Evolutionary conservation across 164 flowering plant genomes (phyloP).

Genomic region (Cinnamomum micranthum): DNA sequence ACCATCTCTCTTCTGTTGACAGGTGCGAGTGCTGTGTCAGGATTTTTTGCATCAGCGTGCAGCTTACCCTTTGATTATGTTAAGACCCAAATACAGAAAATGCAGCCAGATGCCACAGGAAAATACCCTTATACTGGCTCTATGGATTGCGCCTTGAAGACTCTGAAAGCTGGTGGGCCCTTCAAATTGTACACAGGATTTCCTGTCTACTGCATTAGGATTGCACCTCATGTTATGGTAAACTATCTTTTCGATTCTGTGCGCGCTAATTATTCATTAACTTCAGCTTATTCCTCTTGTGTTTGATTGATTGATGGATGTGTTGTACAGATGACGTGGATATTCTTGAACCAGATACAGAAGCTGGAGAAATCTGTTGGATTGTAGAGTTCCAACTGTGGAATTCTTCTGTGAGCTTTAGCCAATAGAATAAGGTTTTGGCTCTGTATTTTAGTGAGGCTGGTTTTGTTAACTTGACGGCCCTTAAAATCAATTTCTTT

Average conservation of each 20-base stretch:
- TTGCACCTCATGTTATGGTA: conserved; percentile 99
- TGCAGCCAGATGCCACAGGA: conserved; percentile 30
- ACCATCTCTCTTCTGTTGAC: conserved; percentile 4
- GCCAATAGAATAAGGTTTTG: conserved; percentile 8
- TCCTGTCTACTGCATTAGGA: conserved; percentile 90
- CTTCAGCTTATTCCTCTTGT: neutral
- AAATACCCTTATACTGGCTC: conserved; percentile 29
- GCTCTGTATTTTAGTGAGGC: conserved; percentile 9
- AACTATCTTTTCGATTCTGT: conserved; percentile 8
- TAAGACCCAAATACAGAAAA: conserved; percentile 29
- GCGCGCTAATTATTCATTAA: neutral
- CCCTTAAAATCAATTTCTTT: neutral
- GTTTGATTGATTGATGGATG: conserved; percentile 11
- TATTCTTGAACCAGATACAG: conserved; percentile 90
- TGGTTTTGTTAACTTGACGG: conserved; percentile 16
- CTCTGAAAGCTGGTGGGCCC: conserved; percentile 25
- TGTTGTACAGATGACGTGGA: conserved; percentile 93
- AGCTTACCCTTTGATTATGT: conserved; percentile 30
- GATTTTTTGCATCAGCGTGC: conserved; percentile 28
- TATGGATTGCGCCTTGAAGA: conserved; percentile 25
- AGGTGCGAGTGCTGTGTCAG: conserved; percentile 31
- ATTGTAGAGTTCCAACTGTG: conserved; percentile 30
- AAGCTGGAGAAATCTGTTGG: conserved; percentile 61
- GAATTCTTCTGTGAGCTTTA: conserved; percentile 9
- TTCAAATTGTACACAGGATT: conserved; percentile 27